Evolutionary conservation across 371 early-diverging fungal species (phyloP), one percentile per base, ranked within the genome.

Genomic region (Thermomucor indicae-seudaticae): DNA sequence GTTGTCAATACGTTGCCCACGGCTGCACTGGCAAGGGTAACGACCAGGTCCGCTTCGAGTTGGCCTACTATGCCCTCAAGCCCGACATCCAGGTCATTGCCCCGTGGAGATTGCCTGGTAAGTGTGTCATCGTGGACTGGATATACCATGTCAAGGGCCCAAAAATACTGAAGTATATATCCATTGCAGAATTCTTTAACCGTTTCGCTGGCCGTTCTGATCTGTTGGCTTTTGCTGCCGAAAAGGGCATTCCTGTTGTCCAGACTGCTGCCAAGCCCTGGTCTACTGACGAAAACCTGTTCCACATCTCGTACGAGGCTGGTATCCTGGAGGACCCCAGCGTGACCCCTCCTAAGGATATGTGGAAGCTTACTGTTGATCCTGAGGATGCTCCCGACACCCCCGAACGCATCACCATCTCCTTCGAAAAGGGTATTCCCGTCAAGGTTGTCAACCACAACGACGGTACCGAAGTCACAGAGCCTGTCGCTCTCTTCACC

Each of bases 21-120:
- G 96, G 98, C 34, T 96, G 96, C 83, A 97, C 98, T 29, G 97
- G 97, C 55, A 97, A 97, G 80, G 97, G 98, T 51, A 97, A 97
- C 80, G 98, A 97, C 67, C 98, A 97, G 76, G 96, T 97, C 54
- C 92, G 98, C 45, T 97, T 97, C 70, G 98, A 97, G 73, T 82
- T 97, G 42, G 96, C 93, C 31, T 97, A 93, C 85, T 93, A 95
- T 65, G 95, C 97, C 20, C 81, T 97, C 50, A 83, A 90, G 59
- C 93, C 92, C 48, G 75, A 81, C 51, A 95, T 96, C 70, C 76
- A 96, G 78, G 94, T 96, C 62, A 94, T 97, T 70, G 90, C 95
- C 32, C 96, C 96, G 24, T 97, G 96, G 96, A 80, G 96, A 51
- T 80, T 90, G 40, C 92, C 92, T 64, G 79, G 89, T 89, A 76